Evolutionary conservation across 2,329 filamentous ascomycete species (phyloP).

Genomic region (Arthrobotrys sphaeroides): DNA sequence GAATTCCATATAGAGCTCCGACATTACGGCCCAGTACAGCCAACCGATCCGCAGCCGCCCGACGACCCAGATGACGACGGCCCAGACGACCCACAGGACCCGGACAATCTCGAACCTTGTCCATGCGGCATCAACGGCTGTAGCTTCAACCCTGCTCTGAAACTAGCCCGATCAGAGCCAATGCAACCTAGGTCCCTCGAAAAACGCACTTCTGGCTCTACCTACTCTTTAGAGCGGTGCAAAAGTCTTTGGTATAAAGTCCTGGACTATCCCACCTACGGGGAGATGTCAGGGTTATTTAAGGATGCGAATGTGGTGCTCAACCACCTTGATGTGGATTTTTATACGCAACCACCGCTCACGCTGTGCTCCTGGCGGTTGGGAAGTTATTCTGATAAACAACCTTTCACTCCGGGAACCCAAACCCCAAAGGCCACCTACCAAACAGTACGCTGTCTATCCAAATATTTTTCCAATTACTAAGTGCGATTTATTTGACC

Average conservation of each 20-base stretch:
- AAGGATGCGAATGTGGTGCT: too few relatives aligned
- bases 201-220: background rate
- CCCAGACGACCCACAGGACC: conserved; percentile 2
- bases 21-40: conserved; percentile 2
- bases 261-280: conserved; percentile 5
- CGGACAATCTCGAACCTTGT: conserved; percentile 4
- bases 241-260: background rate
- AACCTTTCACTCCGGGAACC: background rate
- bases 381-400: background rate
- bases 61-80: conserved; percentile 13
- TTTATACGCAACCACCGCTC: background rate
- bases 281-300: background rate
- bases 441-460: background rate
- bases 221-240: background rate
- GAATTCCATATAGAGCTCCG: too few relatives aligned
- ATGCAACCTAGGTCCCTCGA: conserved; percentile 3
- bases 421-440: background rate
- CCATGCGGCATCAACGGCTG: conserved; percentile 16
- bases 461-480: background rate
- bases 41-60: background rate
- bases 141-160: background rate
- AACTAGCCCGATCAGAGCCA: conserved; percentile 10
- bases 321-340: conserved; percentile 1
- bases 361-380: conserved; percentile 11
- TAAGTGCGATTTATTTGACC: too few relatives aligned